A percentile compares a stretch with the other conserved stretches of the same genome.
phyloP scores from a whole-genome alignment of 495 filamentous ascomycete genomes.

The Pyronema omphalodes region DNA sequence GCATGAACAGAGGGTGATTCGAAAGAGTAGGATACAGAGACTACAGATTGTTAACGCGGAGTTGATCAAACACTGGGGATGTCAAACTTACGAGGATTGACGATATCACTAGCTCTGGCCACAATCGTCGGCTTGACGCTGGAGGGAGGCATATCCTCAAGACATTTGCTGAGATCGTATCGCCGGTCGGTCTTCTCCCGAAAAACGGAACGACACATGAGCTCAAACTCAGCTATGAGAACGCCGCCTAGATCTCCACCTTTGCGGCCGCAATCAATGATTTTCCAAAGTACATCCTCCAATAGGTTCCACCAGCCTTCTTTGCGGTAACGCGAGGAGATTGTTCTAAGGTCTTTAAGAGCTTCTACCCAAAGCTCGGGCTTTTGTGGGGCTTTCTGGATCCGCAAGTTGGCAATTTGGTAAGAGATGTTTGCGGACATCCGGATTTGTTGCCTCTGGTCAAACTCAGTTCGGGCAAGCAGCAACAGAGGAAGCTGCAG shows the following conservation, averaged over 20 bases:
- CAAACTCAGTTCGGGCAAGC: conserved; percentile 18
- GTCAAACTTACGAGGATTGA: conserved; percentile 42
- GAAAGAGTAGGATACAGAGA: conserved; percentile 59
- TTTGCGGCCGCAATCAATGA: conserved; percentile 52
- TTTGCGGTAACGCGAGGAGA: conserved; percentile 38
- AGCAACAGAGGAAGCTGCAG: conserved; percentile 9
- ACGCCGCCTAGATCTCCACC: conserved; percentile 45
- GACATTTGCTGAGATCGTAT: conserved; percentile 55
- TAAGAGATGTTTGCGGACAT: conserved; percentile 16
- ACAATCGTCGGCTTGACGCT: conserved; percentile 44
- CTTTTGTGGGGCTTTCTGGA: conserved; percentile 5
- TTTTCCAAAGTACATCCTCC: conserved; percentile 50
- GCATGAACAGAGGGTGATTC: conserved; percentile 59
- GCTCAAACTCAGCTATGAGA: conserved; percentile 68
- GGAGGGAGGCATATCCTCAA: conserved; percentile 35
- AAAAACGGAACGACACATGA: conserved; percentile 45
- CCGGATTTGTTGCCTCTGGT: conserved; percentile 7
- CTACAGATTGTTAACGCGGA: conserved; percentile 17
- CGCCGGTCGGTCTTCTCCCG: conserved; percentile 39
- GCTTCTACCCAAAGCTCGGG: conserved; percentile 44
- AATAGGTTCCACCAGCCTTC: conserved; percentile 70
- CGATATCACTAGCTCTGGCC: conserved; percentile 45
- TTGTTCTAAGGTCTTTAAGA: conserved; percentile 41
- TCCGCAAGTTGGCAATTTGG: conserved; percentile 14
- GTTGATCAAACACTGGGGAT: background rate